Base-by-base conservation (phyloP, 768 basidiomycete genomes). In the Phallus indusiatus region DNA sequence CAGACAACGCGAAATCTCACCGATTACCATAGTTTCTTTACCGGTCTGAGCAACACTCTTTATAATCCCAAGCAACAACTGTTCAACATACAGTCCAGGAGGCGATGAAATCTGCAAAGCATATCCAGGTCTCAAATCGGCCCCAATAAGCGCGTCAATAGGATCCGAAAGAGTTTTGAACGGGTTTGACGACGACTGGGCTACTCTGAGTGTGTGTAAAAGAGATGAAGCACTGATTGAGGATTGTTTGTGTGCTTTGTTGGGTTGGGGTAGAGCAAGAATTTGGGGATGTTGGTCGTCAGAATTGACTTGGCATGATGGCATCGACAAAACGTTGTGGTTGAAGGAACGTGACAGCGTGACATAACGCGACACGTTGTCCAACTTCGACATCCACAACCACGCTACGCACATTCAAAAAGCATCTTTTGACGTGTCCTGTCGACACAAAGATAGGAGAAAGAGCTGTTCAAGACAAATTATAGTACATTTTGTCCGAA, bases 31-130 rank as follows among this genome's bases (percentile, higher is more conserved):
- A 37, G 50, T 51, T 17, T 53, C 50, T 14, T 59, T 59, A 17
- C 57, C 57, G 52, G 12, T 17, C 36, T 11, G 34, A 12, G 48
- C 49, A n/a, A 51, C 56, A 21, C 47, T 58, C 48, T 58, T 34
- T 11, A 58, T 50, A 16, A 58, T 35, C n/a, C 56, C 56, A 49
- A 58, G 16, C 33, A 51, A 28, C 18, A 58, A 36, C 37, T 50
- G 56, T 35, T 58, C 56, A 21, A 58, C 28, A 51, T 58, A 36
- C n/a, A 49, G 14, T 18, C 56, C 56, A 28, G 56, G 56, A 34
- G 56, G 56, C 16, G 56, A 49, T 21, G 47, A 33, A 34, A 47
- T 58, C 14, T 58, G 56, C 11, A 58, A 49, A 16, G 47, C 56
- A 51, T 10, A 58, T 18, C 47, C 56, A 48, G 47, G 56, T 58